phyloP scores from a whole-genome alignment of 2,329 filamentous ascomycete genomes.

The Nectriaceae sp. region DNA sequence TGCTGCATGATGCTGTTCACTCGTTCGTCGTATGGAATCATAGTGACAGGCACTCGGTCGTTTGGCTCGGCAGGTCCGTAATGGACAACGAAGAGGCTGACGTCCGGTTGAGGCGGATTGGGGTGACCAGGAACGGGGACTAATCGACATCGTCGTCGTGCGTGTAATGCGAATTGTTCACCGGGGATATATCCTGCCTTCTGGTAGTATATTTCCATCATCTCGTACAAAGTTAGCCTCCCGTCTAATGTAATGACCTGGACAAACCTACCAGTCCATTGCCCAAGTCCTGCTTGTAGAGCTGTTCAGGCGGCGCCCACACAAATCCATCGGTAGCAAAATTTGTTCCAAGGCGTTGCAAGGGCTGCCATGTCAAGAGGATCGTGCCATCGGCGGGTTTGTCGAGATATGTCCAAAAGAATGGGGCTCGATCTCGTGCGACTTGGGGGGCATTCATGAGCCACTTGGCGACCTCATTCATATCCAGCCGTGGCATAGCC shows the following conservation, averaged over 20 bases:
- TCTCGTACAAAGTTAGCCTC: slow-evolving; percentile 49
- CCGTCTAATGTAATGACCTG: not conserved
- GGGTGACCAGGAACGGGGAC: slow-evolving; percentile 70
- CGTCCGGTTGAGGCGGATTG: slow-evolving; percentile 71
- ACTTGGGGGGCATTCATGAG: slow-evolving; percentile 82
- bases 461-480: slow-evolving; percentile 80
- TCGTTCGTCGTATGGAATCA: slow-evolving; percentile 65
- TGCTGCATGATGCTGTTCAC: slow-evolving; percentile 62
- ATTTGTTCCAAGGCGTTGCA: slow-evolving; percentile 67
- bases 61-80: slow-evolving; percentile 77
- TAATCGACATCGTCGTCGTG: slow-evolving; percentile 84
- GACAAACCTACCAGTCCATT: slow-evolving; percentile 53
- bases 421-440: slow-evolving; percentile 79
- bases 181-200: slow-evolving; percentile 77
- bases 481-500: slow-evolving; percentile 66
- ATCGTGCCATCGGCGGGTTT: slow-evolving; percentile 79
- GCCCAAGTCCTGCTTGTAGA: slow-evolving; percentile 72
- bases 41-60: slow-evolving; percentile 69
- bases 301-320: slow-evolving; percentile 81
- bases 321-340: slow-evolving; percentile 92
- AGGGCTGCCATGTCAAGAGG: slow-evolving; percentile 86
- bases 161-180: slow-evolving; percentile 75
- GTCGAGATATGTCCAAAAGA: slow-evolving; percentile 92
- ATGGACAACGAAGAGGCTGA: slow-evolving; percentile 87
- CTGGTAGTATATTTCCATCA: slow-evolving; percentile 85